phyloP scores from a whole-genome alignment of 2,329 filamentous ascomycete species.

The Sarocladium brachiariae region DNA sequence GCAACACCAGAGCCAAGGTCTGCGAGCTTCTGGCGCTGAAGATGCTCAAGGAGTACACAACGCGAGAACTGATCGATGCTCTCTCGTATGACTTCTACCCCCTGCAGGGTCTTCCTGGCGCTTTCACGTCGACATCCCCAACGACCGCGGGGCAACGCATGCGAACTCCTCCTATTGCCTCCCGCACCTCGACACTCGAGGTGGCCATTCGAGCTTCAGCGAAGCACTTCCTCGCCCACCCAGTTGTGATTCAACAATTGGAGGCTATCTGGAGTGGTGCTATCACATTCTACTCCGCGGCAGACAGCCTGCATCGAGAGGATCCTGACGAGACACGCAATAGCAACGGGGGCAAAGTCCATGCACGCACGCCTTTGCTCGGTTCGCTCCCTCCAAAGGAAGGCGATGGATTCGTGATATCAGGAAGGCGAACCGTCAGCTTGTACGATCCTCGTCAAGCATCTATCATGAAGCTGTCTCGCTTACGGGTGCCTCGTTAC shows the following conservation, averaged over 20 bases:
- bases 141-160: slow-evolving; percentile 10
- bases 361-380: slow-evolving; percentile 46
- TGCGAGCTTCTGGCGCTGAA: slow-evolving; percentile 89
- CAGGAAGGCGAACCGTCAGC: slow-evolving; percentile 66
- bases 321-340: slow-evolving; percentile 19
- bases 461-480: slow-evolving; percentile 84
- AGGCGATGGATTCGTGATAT: slow-evolving; percentile 26
- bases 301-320: slow-evolving; percentile 72
- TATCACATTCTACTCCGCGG: slow-evolving; percentile 87
- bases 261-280: slow-evolving; percentile 96
- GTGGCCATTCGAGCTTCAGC: slow-evolving; percentile 88
- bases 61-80: slow-evolving; percentile 85
- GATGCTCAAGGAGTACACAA: slow-evolving; percentile 81
- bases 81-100: slow-evolving; percentile 94
- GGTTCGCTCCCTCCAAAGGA: slow-evolving; percentile 27
- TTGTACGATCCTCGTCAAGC: slow-evolving; percentile 88
- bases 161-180: slow-evolving; percentile 47
- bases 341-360: slow-evolving; percentile 25
- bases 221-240: slow-evolving; percentile 87
- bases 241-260: slow-evolving; percentile 87
- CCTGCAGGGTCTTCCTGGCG: slow-evolving; percentile 65
- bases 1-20: slow-evolving; percentile 76
- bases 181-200: slow-evolving; percentile 83
- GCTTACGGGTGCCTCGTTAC: slow-evolving; percentile 85
- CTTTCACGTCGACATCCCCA: not conserved